phyloP scores from a whole-genome alignment of 805 yeast species.

The Candida glaebosa region DNA sequence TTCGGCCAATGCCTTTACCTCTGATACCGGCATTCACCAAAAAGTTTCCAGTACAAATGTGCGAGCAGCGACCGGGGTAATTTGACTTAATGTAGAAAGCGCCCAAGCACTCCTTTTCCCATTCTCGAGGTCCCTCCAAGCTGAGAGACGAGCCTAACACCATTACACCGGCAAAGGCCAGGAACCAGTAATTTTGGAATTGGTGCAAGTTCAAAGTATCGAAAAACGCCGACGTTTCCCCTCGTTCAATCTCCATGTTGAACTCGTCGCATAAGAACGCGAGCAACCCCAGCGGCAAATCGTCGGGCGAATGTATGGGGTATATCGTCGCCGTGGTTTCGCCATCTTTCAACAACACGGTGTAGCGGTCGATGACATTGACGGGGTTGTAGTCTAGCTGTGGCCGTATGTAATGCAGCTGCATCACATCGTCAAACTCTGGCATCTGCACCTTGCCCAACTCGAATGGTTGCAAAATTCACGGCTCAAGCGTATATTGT shows the following conservation, averaged over 20 bases:
- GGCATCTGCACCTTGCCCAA: slow-evolving; percentile 34
- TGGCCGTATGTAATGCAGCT: slow-evolving; percentile 44
- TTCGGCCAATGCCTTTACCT: slow-evolving; percentile 86
- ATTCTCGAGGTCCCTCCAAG: slow-evolving; percentile 54
- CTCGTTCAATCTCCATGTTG: slow-evolving; percentile 86
- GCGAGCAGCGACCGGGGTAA: slow-evolving; percentile 90
- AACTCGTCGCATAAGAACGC: slow-evolving; percentile 87
- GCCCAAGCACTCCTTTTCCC: slow-evolving; percentile 94
- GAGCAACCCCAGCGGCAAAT: slow-evolving; percentile 73
- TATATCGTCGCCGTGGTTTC: slow-evolving; percentile 92
- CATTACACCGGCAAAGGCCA: slow-evolving; percentile 75
- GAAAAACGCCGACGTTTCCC: slow-evolving; percentile 83
- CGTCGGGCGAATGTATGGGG: slow-evolving; percentile 66
- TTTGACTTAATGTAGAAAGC: slow-evolving; percentile 81
- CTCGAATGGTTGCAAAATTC: background rate
- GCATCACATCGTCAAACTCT: slow-evolving; percentile 48
- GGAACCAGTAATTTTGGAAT: slow-evolving; percentile 86
- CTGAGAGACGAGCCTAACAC: slow-evolving; percentile 66
- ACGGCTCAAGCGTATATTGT: slow-evolving; percentile 1
- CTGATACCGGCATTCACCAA: slow-evolving; percentile 91
- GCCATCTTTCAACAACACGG: slow-evolving; percentile 79
- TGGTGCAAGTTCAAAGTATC: slow-evolving; percentile 74
- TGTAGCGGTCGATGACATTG: slow-evolving; percentile 55
- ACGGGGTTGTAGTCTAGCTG: slow-evolving; percentile 36
- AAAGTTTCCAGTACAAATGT: slow-evolving; percentile 86